Evolutionary conservation across 2,329 filamentous ascomycete genomes (phyloP).

Genomic region (Fusarium sp.): DNA sequence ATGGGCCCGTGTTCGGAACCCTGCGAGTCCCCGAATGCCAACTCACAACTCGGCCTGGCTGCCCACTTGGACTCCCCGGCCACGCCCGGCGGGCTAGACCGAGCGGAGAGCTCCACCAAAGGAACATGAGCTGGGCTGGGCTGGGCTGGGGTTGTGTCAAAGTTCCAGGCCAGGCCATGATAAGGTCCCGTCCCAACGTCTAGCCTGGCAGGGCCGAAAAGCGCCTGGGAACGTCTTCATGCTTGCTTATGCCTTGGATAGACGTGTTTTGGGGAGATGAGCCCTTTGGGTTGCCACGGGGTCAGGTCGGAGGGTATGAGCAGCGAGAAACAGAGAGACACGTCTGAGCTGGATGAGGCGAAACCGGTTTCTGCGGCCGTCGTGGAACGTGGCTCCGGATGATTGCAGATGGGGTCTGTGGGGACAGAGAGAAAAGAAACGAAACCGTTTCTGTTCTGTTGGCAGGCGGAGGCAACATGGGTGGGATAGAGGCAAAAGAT

Average conservation of each 20-base stretch:
- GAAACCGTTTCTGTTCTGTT: constrained; percentile 18
- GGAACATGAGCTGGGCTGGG: constrained; percentile 19
- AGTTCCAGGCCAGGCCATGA: constrained; percentile 18
- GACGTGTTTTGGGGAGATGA: neutral
- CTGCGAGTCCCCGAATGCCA: constrained; percentile 29
- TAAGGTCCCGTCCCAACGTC: constrained; percentile 1
- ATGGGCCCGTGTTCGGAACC: constrained; percentile 14
- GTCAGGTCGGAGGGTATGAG: neutral
- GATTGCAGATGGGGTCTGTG: constrained; percentile 36
- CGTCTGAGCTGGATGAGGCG: constrained; percentile 24
- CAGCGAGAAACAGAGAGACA: neutral
- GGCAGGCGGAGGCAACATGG: constrained; percentile 11
- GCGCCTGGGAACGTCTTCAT: neutral
- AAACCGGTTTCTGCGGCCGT: constrained; percentile 35
- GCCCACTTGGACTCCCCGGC: constrained; percentile 20
- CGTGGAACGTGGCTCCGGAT: constrained; percentile 34
- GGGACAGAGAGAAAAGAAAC: constrained; percentile 16
- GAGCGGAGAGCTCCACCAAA: constrained; percentile 36
- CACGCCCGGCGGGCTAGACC: constrained; percentile 36
- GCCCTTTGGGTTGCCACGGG: neutral
- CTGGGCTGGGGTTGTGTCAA: constrained; percentile 7
- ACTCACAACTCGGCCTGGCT: constrained; percentile 24
- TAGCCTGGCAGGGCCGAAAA: neutral
- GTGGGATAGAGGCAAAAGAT: neutral
- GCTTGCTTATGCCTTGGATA: neutral